A percentile compares a stretch with the other conserved stretches of the same genome.
Evolutionary conservation across 2,329 filamentous ascomycete genomes (phyloP).

Genomic region (Fusarium praegraminearum): DNA sequence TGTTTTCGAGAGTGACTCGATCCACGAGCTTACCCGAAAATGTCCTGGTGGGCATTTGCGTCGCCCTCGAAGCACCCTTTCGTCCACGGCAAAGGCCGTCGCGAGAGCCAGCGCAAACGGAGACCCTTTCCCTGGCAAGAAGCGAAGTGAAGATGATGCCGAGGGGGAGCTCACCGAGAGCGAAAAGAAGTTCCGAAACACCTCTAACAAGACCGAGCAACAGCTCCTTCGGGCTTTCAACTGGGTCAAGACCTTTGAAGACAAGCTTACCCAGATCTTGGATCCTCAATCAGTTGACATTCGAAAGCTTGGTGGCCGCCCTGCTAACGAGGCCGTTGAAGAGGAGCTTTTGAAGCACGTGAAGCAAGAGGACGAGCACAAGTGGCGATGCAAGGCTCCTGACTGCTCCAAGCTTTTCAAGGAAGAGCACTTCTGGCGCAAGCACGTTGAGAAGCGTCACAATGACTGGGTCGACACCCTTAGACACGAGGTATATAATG

Average conservation of each 20-base stretch:
- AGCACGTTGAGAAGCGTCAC: conserved; percentile 97
- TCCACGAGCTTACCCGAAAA: conserved; percentile 95
- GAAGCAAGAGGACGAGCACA: conserved; percentile 97
- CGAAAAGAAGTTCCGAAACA: conserved; percentile 79
- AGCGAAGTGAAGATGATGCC: conserved; percentile 74
- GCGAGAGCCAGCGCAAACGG: conserved; percentile 86
- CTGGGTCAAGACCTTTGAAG: conserved; percentile 98
- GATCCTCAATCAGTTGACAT: conserved; percentile 90
- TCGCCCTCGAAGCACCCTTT: conserved; percentile 87
- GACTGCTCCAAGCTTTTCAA: conserved; percentile 98
- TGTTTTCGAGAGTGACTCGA: conserved; percentile 97
- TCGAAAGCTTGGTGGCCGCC: conserved; percentile 89
- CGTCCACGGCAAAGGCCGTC: conserved; percentile 83
- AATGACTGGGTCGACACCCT: conserved; percentile 85
- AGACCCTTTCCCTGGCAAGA: conserved; percentile 86
- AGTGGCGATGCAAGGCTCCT: conserved; percentile 95
- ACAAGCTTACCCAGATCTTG: conserved; percentile 92
- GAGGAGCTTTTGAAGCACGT: conserved; percentile 89
- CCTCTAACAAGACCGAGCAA: conserved; percentile 83
- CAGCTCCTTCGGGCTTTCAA: conserved; percentile 96
- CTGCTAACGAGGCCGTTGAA: conserved; percentile 84
- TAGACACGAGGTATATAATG: conserved; percentile 79
- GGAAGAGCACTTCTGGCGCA: conserved; percentile 95
- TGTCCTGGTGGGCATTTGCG: conserved; percentile 98
- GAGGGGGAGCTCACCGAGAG: conserved; percentile 61